These are phyloP conservation scores for Gynandropsis gynandra DNA, from an alignment of 345 rosid genomes.

Conservation along the genomic window DNA sequence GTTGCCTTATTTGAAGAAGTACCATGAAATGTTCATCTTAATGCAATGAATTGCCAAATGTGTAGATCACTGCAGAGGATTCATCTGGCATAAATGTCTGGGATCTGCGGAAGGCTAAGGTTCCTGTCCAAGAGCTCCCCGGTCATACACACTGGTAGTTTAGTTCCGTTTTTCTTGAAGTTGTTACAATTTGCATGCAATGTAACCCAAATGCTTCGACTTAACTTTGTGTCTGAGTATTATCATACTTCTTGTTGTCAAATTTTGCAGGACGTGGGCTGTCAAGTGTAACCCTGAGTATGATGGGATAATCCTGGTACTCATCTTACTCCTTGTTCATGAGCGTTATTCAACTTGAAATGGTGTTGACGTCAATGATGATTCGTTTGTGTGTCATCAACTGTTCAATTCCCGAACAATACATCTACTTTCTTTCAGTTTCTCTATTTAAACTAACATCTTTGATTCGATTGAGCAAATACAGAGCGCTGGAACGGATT, in stretches of 20 bases:
- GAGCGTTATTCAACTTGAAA: too few relatives aligned
- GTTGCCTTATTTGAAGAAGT: not conserved
- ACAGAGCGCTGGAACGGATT: constrained; percentile 95
- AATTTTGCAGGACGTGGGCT: constrained; percentile 76
- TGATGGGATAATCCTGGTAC: constrained; percentile 72
- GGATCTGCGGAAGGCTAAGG: constrained; percentile 67
- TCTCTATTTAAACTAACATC: not conserved
- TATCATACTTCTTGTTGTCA: constrained; percentile 3
- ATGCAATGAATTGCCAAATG: constrained; percentile 3
- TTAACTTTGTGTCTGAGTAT: constrained; percentile 12
- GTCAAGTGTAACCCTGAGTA: constrained; percentile 77
- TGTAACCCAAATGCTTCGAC: not conserved
- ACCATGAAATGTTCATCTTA: not conserved
- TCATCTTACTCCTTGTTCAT: constrained; percentile 27
- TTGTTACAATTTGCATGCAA: not conserved
- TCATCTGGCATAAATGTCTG: constrained; percentile 69
- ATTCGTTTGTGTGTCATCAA: not conserved
- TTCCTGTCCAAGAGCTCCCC: constrained; percentile 61
- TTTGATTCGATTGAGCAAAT: constrained; percentile 17
- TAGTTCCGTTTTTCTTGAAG: constrained; percentile 10
- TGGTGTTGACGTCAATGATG: not conserved
- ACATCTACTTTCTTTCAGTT: constrained; percentile 7
- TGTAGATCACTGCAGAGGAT: constrained; percentile 71
- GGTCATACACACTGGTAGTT: constrained; percentile 84
- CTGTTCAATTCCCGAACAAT: constrained; percentile 3